Conservation (phyloP, 2,329 filamentous ascomycete genomes). For the Pseudogymnoascus sp. region DNA sequence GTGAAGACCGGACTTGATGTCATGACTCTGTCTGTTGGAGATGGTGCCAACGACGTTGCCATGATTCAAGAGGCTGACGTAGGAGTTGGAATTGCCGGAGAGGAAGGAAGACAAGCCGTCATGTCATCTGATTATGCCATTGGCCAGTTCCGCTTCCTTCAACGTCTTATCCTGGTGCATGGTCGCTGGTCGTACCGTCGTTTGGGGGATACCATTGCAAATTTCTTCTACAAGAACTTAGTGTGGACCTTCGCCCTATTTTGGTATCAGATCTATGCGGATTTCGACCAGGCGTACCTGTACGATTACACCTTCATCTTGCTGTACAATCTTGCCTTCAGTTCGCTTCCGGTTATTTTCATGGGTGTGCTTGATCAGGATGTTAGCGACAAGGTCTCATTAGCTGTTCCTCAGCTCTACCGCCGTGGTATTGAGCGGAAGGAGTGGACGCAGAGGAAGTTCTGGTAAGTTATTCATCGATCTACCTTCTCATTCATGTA, state of each 20-base stretch:
- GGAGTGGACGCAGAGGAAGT: conserved; percentile 94
- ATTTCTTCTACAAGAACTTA: conserved; percentile 99
- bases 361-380: conserved; percentile 98
- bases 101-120: conserved; percentile 83
- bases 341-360: conserved; percentile 85
- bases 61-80: conserved; percentile 98
- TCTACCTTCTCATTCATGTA: background rate
- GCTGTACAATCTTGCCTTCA: conserved; percentile 94
- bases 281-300: conserved; percentile 93
- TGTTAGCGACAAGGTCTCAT: conserved; percentile 84
- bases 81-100: conserved; percentile 90
- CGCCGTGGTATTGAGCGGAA: conserved; percentile 88
- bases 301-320: conserved; percentile 98
- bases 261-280: conserved; percentile 94
- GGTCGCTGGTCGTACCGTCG: conserved; percentile 95
- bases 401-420: conserved; percentile 92
- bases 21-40: conserved; percentile 88
- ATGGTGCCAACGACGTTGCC: conserved; percentile 91
- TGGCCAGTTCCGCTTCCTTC: conserved; percentile 84
- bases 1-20: conserved; percentile 92
- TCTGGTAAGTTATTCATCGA: conserved; percentile 60
- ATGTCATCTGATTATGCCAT: conserved; percentile 97
- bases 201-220: conserved; percentile 86
- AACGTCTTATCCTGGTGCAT: conserved; percentile 78
- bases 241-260: conserved; percentile 95